phyloP scores from a whole-genome alignment of 1,139 yeast species.

The Petasospora fabianii region DNA sequence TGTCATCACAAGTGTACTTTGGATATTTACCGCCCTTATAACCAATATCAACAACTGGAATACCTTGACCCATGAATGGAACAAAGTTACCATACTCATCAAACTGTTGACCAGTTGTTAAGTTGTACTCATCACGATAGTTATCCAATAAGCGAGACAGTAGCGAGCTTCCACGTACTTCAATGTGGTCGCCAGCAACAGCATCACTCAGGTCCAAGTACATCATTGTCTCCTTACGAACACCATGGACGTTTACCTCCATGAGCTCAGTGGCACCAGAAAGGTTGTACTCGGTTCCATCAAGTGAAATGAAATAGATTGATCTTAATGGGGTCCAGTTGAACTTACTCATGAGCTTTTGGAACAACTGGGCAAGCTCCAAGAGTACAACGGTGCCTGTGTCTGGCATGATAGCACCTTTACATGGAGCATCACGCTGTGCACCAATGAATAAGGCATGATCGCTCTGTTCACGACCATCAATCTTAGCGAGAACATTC shows the following conservation, averaged over 20 bases:
- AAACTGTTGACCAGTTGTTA: constrained; percentile 28
- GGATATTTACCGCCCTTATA: constrained; percentile 39
- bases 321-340: constrained; percentile 86
- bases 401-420: constrained; percentile 69
- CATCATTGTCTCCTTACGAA: constrained; percentile 61
- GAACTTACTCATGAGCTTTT: constrained; percentile 58
- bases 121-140: constrained; percentile 24
- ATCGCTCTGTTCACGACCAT: constrained; percentile 77
- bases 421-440: constrained; percentile 72
- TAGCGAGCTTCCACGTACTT: constrained; percentile 65
- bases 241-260: constrained; percentile 49
- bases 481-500: constrained; percentile 75
- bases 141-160: constrained; percentile 39
- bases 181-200: constrained; percentile 57
- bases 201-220: constrained; percentile 78
- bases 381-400: constrained; percentile 75
- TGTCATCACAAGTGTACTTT: constrained; percentile 62
- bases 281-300: constrained; percentile 74
- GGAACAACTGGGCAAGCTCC: constrained; percentile 67
- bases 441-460: constrained; percentile 81
- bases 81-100: constrained; percentile 60
- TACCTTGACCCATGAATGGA: constrained; percentile 53
- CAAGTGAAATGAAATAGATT: constrained; percentile 82
- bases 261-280: constrained; percentile 87
- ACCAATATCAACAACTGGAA: constrained; percentile 60